These are phyloP conservation scores for Phytophthora cajani DNA, from an alignment of 352 stramenopile genomes.

Conservation along the genomic window DNA sequence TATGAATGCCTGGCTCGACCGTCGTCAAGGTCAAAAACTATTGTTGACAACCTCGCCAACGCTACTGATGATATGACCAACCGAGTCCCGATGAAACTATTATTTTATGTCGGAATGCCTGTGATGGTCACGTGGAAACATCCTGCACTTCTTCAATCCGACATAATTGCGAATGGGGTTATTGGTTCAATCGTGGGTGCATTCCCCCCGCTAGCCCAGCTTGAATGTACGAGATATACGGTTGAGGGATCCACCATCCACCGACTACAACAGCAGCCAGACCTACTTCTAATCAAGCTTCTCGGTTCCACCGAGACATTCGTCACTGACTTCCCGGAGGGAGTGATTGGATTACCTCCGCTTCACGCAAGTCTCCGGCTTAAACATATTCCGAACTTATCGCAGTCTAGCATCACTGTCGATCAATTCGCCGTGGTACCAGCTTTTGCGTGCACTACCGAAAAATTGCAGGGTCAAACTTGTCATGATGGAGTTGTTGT, in stretches of 20 bases:
- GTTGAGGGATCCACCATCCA: background rate
- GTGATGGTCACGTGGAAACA: background rate
- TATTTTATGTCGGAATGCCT: background rate
- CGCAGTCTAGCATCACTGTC: constrained; percentile 17
- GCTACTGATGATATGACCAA: background rate
- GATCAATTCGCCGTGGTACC: constrained; percentile 32
- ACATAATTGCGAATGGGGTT: background rate
- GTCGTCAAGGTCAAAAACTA: background rate
- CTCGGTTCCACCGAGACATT: background rate
- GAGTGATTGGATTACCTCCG: constrained; percentile 13
- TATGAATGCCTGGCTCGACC: background rate
- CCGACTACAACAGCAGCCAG: background rate
- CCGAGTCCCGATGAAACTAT: background rate
- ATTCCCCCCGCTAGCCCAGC: background rate
- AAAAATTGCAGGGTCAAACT: constrained; percentile 39
- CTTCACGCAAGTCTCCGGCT: constrained; percentile 1
- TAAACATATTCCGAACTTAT: constrained; percentile 3
- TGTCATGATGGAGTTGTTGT: constrained; percentile 33
- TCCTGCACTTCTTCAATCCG: background rate
- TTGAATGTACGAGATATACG: background rate
- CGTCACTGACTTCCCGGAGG: constrained; percentile 6
- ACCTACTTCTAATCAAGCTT: background rate
- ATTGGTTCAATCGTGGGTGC: background rate
- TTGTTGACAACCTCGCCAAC: background rate
- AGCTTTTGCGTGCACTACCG: constrained; percentile 31